Base-by-base conservation (phyloP, 1,284 basidiomycete genomes). In the Cystobasidium slooffiae region DNA sequence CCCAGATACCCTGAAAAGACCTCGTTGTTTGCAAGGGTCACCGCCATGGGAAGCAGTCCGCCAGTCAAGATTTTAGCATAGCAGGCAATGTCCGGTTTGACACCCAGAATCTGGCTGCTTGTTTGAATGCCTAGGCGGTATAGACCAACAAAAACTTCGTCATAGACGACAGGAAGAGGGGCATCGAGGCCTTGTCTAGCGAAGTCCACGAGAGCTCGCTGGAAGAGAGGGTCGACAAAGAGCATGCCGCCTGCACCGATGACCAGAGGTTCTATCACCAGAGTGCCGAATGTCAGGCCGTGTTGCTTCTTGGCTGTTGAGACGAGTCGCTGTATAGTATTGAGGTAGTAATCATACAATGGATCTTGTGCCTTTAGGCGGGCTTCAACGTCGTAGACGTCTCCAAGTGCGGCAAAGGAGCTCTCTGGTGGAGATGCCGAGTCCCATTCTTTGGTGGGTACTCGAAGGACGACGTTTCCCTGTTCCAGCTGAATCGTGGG, bases 241-340 rank as follows among this genome's bases (percentile, higher is more conserved):
- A 95, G 85, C 96, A 98, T 98, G 0, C 96, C 96, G 0, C 93
- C 96, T 0, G 96, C 95, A 16, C 96, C 96, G 86, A 98, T 90
- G 41, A 97, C 88, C 16, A 97, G 86, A 0, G 96, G 96, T 81
- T 99, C 96, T 47, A 99, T 84, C 14, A 98, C 88, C 14, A 98
- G 85, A 0, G 93, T 91, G 16, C 86, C 87, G 72, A 87, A 87
- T 41, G 82, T 81, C 41, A 83, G 77, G 0, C 81, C 81, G 7
- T 87, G 75, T 22, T 75, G 74, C 22, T 43, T 24, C 83, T 85
- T 0, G 82, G 84, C 0, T 82, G 82, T 14, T 80, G 84, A 24
- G 78, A 82, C 75, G 78, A 73, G 86, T 85, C 0, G 80, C 79
- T 41, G 73, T n/a, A 98, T 88, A 80, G 90, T 87, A 0, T 77